Evolutionary conservation across 352 stramenopile genomes (phyloP).

Genomic region (Lagenidium sp.): DNA sequence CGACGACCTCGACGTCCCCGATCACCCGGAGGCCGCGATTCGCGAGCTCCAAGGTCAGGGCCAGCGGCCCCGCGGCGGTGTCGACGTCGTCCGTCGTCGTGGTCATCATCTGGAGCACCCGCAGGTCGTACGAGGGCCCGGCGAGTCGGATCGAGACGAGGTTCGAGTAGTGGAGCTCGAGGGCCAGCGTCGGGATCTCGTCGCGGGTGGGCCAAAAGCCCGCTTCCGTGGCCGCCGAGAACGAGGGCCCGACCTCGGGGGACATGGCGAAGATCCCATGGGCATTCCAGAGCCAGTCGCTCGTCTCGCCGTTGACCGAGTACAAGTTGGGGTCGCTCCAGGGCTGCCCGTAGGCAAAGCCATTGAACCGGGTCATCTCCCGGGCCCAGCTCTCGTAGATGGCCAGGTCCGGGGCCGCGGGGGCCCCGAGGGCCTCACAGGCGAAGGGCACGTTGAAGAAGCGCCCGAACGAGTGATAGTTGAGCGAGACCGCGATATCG

Average conservation of each 20-base stretch:
- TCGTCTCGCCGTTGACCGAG: slow-evolving; percentile 82
- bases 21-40: slow-evolving; percentile 9
- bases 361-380: slow-evolving; percentile 70
- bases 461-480: slow-evolving; percentile 81
- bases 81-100: neutral
- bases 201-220: slow-evolving; percentile 66
- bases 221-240: slow-evolving; percentile 19
- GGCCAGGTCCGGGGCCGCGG: slow-evolving; percentile 16
- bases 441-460: slow-evolving; percentile 83
- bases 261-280: slow-evolving; percentile 84
- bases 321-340: slow-evolving; percentile 84
- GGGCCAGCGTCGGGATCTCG: slow-evolving; percentile 42
- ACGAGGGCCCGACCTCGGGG: slow-evolving; percentile 64
- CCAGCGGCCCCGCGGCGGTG: neutral
- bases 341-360: slow-evolving; percentile 65
- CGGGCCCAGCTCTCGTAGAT: slow-evolving; percentile 43
- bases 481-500: slow-evolving; percentile 56
- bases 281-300: slow-evolving; percentile 78
- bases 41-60: slow-evolving; percentile 3
- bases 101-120: slow-evolving; percentile 14
- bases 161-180: slow-evolving; percentile 73
- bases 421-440: slow-evolving; percentile 49
- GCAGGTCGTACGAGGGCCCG: slow-evolving; percentile 44
- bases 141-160: slow-evolving; percentile 36
- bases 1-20: slow-evolving; percentile 10